Evolutionary conservation across 208 protist genomes (phyloP).

Genomic region (Naegleria fowleri): DNA sequence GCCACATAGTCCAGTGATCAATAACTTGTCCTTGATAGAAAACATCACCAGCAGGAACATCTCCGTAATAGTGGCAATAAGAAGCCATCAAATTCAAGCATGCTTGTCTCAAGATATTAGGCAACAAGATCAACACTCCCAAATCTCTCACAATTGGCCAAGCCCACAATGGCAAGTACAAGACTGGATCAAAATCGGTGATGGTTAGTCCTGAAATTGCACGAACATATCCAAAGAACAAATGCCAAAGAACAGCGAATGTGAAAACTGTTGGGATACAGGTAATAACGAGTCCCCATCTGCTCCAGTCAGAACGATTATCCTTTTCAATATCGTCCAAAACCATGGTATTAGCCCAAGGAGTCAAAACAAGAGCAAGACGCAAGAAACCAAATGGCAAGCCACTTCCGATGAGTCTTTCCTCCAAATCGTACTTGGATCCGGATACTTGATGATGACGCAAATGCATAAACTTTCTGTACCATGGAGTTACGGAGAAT

Average conservation of each 20-base stretch:
- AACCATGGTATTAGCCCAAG: not conserved
- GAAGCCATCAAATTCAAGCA: constrained; percentile 9
- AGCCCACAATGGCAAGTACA: not conserved
- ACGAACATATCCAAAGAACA: not conserved
- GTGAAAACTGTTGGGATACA: not conserved
- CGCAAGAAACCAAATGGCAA: not conserved
- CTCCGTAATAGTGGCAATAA: constrained; percentile 19
- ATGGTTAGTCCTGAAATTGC: not conserved
- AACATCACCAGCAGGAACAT: not conserved
- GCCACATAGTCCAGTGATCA: not conserved
- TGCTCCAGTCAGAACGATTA: not conserved
- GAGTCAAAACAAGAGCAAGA: not conserved
- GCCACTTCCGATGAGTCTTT: not conserved
- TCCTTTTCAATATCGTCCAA: not conserved
- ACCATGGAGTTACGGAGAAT: not conserved
- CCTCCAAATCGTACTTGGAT: not conserved
- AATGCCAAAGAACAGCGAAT: constrained; percentile 9
- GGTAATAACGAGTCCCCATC: not conserved
- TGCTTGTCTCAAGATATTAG: not conserved
- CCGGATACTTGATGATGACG: constrained; percentile 7
- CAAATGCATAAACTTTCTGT: constrained; percentile 11
- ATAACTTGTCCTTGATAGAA: constrained; percentile 25
- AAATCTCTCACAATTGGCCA: constrained; percentile 18
- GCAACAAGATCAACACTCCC: not conserved
- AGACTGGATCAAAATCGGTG: not conserved